Evolutionary conservation across 1,139 yeast genomes (phyloP), one percentile per base, ranked within the genome.

Genomic region (Nakaseomyces uthaithaninus): DNA sequence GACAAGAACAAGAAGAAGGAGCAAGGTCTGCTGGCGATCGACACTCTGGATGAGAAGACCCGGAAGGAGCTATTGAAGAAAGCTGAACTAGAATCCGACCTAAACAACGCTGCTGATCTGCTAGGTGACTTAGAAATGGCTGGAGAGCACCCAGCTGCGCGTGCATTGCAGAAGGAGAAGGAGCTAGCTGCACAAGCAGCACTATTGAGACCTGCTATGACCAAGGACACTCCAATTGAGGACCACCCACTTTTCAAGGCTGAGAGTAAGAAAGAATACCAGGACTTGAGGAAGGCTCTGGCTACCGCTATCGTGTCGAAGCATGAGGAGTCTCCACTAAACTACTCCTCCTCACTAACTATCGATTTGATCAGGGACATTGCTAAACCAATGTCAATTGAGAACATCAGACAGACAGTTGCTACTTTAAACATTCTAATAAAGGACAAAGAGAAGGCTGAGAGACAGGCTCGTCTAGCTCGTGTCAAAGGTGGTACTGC

Each of bases 31-130:
- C 56, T 74, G 52, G 81, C 78, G 38, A 71, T 79, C 42, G 91
- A 81, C 50, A 64, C 65, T 12, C 69, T 79, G 33, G 89, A 80
- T 57, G 83, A 75, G 47, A 70, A 68, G 47, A 77, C 84, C 11
- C 74, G 86, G 60, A 75, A 70, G 54, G 91, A 82, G 57, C 64
- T 87, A 62, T 69, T 83, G 62, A 81, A 72, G 57, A 69, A 80
- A 59, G 94, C 91, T 14, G 94, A 91, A 65, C 59, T 85, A 44
- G 80, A 76, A 37, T 76, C 94, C 25, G 98, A 91, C 66, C 70
- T 91, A 64, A 84, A 82, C 64, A 83, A 85, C 59, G 97, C 97
- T 18, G 91, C 95, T 20, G 94, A 86, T 54, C 70, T 91, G 54
- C 86, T 91, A 58, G 95, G 91, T 26, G 84, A 84, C 8, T 69